Base-by-base conservation (phyloP, 148 eudicot genomes). In the Heliosperma pusillum region DNA sequence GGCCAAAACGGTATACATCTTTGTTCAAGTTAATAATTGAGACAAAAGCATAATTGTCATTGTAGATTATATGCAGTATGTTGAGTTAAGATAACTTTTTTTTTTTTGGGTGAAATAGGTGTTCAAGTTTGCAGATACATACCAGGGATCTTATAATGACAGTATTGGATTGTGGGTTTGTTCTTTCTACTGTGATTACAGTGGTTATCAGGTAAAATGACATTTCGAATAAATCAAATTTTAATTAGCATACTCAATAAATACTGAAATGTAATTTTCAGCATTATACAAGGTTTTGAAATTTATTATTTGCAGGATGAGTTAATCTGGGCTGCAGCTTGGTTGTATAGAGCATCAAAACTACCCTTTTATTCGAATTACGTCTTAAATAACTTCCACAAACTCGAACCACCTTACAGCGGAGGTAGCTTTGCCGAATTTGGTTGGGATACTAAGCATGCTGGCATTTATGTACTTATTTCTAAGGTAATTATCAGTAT, bases 381-480 rank as follows among this genome's bases (percentile, higher is more conserved):
- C 57, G 83, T 88, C 11, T 27, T 26, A 4, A 45, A 72, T 3
- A 87, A 90, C 67, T 69, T 79, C n/a, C 58, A 75, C 10, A 77
- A 59, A 20, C 44, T 86, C 12, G 78, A 78, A 10, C 76, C 76
- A 16, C 76, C 81, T 73, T 73, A 78, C 52, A 53, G 69, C 19
- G 77, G 74, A 25, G 69, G 71, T 16, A 66, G 75, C 73, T 73
- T 84, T 22, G 70, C 81, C 7, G 92, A 90, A 81, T 90, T 90
- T 69, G 90, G 92, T 42, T 90, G 96, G 96, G 92, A 88, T 69
- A 61, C 86, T 17, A 88, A 90, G 73, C 82, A 85, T 64, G 96
- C 96, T 22, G 96, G 92, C 69, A 87, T 90, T n/a, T 70, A 80
- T 44, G 74, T 90, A 17, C 92, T 88, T 72, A 81, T 79, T 78